Evolutionary conservation across 345 rosid genomes (phyloP).

Genomic region (Mallotus nudiflorus): DNA sequence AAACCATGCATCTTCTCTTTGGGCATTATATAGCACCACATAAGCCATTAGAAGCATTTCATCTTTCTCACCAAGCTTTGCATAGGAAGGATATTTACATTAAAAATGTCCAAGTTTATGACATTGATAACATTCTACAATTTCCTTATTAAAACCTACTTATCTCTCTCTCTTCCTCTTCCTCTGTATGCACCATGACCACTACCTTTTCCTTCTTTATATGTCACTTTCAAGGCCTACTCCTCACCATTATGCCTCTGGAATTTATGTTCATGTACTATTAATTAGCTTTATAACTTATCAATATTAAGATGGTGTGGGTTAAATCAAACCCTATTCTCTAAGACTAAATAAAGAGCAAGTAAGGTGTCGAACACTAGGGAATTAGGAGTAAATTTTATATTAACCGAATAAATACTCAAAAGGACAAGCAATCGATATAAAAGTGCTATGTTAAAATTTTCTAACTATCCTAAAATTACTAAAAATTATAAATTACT

Average conservation of each 20-base stretch:
- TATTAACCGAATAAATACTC: too few species aligned
- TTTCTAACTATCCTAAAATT: too few species aligned
- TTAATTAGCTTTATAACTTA: not conserved
- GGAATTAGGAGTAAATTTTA: too few species aligned
- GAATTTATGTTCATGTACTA: not conserved
- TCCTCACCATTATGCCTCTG: not conserved
- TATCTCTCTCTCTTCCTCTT: not conserved
- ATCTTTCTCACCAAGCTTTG: not conserved
- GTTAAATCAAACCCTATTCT: too few species aligned
- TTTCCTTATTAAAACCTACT: not conserved
- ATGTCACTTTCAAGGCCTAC: not conserved
- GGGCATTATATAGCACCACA: not conserved
- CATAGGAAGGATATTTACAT: not conserved
- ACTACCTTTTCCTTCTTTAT: not conserved
- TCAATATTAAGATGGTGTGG: not conserved
- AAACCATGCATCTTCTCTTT: not conserved
- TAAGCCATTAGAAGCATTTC: slow-evolving; percentile 12
- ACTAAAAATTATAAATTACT: too few species aligned
- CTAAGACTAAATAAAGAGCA: too few species aligned
- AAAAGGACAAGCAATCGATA: too few species aligned
- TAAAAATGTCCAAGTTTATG: slow-evolving; percentile 9
- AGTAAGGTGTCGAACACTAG: too few species aligned
- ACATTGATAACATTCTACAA: not conserved
- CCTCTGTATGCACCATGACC: too few species aligned
- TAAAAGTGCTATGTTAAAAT: too few species aligned